A percentile compares a stretch with the other conserved stretches of the same genome.
phyloP scores from a whole-genome alignment of 441 rosid species.

The Monsonia emarginata region DNA sequence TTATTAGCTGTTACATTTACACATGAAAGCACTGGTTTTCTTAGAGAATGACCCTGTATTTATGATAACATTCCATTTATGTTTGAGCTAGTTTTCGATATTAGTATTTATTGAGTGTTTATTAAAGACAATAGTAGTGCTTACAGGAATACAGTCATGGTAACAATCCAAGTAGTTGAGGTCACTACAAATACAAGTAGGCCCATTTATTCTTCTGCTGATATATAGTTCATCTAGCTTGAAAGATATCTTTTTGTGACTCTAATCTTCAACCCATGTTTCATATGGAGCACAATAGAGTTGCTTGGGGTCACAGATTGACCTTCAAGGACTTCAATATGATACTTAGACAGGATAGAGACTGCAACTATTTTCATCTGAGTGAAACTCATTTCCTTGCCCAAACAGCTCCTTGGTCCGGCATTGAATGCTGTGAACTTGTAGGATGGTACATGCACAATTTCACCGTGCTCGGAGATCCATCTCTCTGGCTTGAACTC shows the following conservation, averaged over 20 bases:
- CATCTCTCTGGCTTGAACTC: constrained; percentile 4
- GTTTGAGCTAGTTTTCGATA: neutral
- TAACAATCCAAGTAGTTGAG: neutral
- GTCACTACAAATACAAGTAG: neutral
- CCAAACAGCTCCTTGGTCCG: neutral
- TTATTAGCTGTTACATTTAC: no score
- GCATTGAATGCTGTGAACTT: neutral
- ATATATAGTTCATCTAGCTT: no score
- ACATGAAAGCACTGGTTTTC: no score
- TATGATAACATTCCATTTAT: neutral
- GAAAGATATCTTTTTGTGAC: neutral
- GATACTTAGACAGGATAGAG: constrained; percentile 20
- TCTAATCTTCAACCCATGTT: constrained; percentile 4
- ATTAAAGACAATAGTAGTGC: no score
- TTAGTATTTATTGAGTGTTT: neutral
- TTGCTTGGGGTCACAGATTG: constrained; percentile 3
- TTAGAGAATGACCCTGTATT: neutral
- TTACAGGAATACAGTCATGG: no score
- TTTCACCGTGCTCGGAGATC: neutral
- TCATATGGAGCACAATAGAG: constrained; percentile 20
- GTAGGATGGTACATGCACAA: constrained; percentile 9
- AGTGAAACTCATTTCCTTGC: constrained; percentile 2
- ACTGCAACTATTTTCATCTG: constrained; percentile 2
- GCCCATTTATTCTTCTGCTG: no score
- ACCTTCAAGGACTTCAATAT: constrained; percentile 13